Base-by-base conservation (phyloP, 2,329 filamentous ascomycete species). In the Aspergillus floridensis region DNA sequence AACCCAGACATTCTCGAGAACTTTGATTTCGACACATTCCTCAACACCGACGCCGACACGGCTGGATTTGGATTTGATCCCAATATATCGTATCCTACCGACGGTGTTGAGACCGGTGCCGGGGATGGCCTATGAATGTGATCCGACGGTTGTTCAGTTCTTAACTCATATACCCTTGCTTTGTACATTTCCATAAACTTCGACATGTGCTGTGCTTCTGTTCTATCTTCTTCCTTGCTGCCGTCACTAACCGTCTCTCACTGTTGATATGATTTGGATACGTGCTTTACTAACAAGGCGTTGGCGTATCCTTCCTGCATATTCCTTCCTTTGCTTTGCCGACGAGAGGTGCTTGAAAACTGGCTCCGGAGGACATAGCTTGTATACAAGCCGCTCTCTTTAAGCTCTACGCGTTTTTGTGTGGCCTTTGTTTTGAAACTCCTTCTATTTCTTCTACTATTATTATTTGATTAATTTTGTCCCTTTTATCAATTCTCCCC, bases 21-120 rank as follows among this genome's bases (percentile, higher is more conserved):
- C 66, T 88, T 88, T 70, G 85, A 88, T 72, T 88, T 88, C 70
- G 86, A 88, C 69, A 85, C 82, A 16, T 88, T 88, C 77, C 77
- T 88, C 55, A 85, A 87, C 67, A 84, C 82, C 44, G 83, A 83
- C 64, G 72, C 67, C 49, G 77, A 76, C 57, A 68, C 70, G n/a
- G 68, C 71, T 38, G 72, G 72, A 22, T 80, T 80, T 65, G 74
- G 74, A 26, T 80, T 80, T 59, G 76, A 78, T 47, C 73, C 76
- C 22, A 77, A 66, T 62, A 71, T 76, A 58, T 59, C 70, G 48
- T 77, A 76, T 60, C 60, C 70, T 35, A 67, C 71, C 12, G 77
- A 79, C 62, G 74, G 76, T 65, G 77, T 79, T 63, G 77, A 78
- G 65, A 78, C 76, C 52, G 75, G 75, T 66, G 69, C 74, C 59